Evolutionary conservation across 2,329 filamentous ascomycete species (phyloP).

Genomic region (Mycogone perniciosa): DNA sequence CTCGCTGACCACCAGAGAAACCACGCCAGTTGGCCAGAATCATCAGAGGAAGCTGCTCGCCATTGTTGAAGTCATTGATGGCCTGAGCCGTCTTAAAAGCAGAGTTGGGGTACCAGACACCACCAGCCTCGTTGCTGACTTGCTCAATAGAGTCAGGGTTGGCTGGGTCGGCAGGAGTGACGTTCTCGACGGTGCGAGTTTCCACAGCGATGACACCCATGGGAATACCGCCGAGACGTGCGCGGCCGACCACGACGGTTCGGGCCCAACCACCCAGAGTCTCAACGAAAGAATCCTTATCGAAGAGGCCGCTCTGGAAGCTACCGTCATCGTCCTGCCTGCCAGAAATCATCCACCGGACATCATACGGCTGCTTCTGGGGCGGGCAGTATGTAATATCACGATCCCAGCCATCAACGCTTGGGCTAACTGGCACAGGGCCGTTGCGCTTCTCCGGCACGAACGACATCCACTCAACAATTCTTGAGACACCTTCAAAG

Average conservation of each 20-base stretch:
- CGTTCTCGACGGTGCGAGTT: constrained; percentile 92
- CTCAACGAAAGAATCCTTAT: constrained; percentile 95
- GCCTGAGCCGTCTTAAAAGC: constrained; percentile 99
- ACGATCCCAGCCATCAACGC: constrained; percentile 83
- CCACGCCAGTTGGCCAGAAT: constrained; percentile 99
- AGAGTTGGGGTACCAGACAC: constrained; percentile 99
- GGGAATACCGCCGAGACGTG: constrained; percentile 91
- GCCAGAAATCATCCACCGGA: constrained; percentile 86
- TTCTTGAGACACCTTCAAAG: constrained; percentile 95
- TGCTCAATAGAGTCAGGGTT: constrained; percentile 98
- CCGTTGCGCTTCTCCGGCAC: constrained; percentile 92
- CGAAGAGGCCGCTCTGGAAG: constrained; percentile 88
- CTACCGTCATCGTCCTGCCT: constrained; percentile 63
- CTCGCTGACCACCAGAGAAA: constrained; percentile 98
- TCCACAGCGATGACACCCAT: constrained; percentile 98
- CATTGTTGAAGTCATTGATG: constrained; percentile 98
- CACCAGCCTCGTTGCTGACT: constrained; percentile 88
- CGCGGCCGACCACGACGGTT: constrained; percentile 93
- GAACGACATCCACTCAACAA: constrained; percentile 96
- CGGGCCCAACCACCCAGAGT: constrained; percentile 94
- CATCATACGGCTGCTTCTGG: constrained; percentile 82
- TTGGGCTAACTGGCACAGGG: constrained; percentile 86
- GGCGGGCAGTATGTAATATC: constrained; percentile 79
- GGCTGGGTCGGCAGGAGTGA: constrained; percentile 91
- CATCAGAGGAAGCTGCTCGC: constrained; percentile 96